Percentiles rank a stretch among this genome's conserved stretches.
Conservation (phyloP, 495 filamentous ascomycete genomes). For the Chaetomium tenue region DNA sequence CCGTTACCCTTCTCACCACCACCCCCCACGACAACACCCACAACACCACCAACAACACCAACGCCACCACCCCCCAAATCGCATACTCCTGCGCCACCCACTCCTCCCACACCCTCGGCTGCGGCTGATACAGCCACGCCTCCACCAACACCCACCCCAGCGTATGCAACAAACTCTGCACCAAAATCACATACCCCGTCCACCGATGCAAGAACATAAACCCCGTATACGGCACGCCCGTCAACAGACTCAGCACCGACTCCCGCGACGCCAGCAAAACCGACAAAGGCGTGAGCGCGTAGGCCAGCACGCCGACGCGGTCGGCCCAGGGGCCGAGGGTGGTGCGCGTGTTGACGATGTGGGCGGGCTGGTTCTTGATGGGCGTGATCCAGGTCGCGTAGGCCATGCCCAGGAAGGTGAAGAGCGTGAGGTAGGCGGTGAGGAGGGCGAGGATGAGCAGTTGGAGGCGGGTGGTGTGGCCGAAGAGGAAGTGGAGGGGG, state of each 20-base stretch:
- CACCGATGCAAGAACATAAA: slow-evolving; percentile 71
- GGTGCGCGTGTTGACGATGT: slow-evolving; percentile 54
- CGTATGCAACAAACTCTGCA: slow-evolving; percentile 61
- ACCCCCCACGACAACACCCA: slow-evolving; percentile 53
- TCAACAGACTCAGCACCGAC: slow-evolving; percentile 58
- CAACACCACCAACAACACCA: slow-evolving; percentile 56
- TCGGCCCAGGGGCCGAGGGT: slow-evolving; percentile 61
- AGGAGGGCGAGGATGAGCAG: slow-evolving; percentile 47
- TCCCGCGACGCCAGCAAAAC: slow-evolving; percentile 59
- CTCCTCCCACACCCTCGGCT: slow-evolving; percentile 52
- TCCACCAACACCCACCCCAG: slow-evolving; percentile 65
- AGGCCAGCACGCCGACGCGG: slow-evolving; percentile 62
- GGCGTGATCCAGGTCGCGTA: slow-evolving; percentile 62
- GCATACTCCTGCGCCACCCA: slow-evolving; percentile 59
- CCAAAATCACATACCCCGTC: slow-evolving; percentile 62
- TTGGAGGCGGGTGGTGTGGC: slow-evolving; percentile 44
- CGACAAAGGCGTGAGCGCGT: slow-evolving; percentile 63
- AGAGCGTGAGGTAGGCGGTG: slow-evolving; percentile 56
- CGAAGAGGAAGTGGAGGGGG: slow-evolving; percentile 37
- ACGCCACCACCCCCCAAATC: slow-evolving; percentile 64
- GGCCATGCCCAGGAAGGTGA: slow-evolving; percentile 60
- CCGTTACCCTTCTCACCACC: slow-evolving; percentile 55
- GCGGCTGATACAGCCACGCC: slow-evolving; percentile 60
- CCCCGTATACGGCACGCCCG: slow-evolving; percentile 63
- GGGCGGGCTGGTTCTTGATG: slow-evolving; percentile 44